phyloP scores from a whole-genome alignment of 495 filamentous ascomycete genomes.

The Daldinia bambusicola region DNA sequence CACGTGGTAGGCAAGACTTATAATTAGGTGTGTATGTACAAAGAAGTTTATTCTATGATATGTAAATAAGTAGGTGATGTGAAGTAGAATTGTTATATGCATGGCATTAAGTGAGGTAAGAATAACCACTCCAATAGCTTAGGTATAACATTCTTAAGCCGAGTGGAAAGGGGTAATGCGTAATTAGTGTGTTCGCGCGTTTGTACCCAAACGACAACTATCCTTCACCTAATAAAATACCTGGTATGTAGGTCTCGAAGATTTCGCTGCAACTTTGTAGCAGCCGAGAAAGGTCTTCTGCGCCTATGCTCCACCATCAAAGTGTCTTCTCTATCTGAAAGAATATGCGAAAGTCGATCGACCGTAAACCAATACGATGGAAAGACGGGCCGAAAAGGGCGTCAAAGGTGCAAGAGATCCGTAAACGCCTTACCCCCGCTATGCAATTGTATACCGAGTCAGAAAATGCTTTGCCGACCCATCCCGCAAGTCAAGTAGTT shows the following conservation, averaged over 20 bases:
- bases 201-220: conserved; percentile 1
- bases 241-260: neutral
- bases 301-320: neutral
- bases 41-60: neutral
- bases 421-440: conserved; percentile 44
- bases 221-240: conserved; percentile 14
- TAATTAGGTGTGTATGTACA: neutral
- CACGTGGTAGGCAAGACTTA: neutral
- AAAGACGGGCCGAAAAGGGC: conserved; percentile 8
- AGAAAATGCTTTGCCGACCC: conserved; percentile 26
- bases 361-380: conserved; percentile 13
- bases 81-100: neutral
- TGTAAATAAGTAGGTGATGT: neutral
- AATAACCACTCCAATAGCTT: neutral
- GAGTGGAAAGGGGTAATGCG: neutral
- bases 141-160: neutral
- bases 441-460: conserved; percentile 46
- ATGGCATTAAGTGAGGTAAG: neutral
- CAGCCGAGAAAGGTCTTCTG: conserved; percentile 8
- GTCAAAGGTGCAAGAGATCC: conserved; percentile 18
- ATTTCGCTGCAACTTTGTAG: conserved; percentile 8
- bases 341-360: conserved; percentile 31
- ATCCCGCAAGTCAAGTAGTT: conserved; percentile 34
- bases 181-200: neutral
- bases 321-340: conserved; percentile 28